phyloP scores from a whole-genome alignment of 805 yeast genomes.

The Wickerhamomyces ciferrii region DNA sequence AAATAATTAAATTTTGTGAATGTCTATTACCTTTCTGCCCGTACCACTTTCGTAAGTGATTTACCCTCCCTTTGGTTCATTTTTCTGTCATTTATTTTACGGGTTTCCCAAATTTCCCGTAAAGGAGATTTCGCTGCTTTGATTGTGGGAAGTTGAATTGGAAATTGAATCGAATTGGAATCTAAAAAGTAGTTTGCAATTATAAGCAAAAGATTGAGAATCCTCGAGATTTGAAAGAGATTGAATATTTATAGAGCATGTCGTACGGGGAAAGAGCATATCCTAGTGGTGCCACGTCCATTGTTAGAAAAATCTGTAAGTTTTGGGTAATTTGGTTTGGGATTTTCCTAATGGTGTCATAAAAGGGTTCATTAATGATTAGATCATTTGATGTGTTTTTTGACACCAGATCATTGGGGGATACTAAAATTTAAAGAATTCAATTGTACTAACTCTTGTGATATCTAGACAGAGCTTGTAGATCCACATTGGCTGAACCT shows the following conservation, averaged over 20 bases:
- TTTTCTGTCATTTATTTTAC: too few relatives aligned
- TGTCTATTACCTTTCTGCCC: background rate
- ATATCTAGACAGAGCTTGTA: conserved; percentile 72
- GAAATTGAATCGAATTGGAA: background rate
- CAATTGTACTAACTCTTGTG: background rate
- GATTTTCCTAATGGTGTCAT: too few relatives aligned
- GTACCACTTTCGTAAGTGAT: background rate
- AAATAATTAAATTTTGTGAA: background rate
- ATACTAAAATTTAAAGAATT: too few relatives aligned
- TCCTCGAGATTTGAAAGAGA: background rate
- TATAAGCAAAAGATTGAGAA: background rate
- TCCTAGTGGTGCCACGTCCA: conserved; percentile 22
- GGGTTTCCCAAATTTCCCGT: background rate
- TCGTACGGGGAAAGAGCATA: conserved; percentile 17
- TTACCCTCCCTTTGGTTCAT: too few relatives aligned
- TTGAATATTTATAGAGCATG: background rate
- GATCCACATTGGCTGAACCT: conserved; percentile 78
- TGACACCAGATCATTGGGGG: too few relatives aligned
- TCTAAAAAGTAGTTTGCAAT: too few relatives aligned
- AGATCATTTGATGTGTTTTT: background rate
- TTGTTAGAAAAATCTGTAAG: conserved; percentile 35
- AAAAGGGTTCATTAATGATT: too few relatives aligned
- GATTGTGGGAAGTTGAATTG: background rate
- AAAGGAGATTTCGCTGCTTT: background rate
- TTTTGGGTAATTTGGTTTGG: too few relatives aligned